Conservation (phyloP, 805 yeast species). For the Schwanniomyces vanrijiae region DNA sequence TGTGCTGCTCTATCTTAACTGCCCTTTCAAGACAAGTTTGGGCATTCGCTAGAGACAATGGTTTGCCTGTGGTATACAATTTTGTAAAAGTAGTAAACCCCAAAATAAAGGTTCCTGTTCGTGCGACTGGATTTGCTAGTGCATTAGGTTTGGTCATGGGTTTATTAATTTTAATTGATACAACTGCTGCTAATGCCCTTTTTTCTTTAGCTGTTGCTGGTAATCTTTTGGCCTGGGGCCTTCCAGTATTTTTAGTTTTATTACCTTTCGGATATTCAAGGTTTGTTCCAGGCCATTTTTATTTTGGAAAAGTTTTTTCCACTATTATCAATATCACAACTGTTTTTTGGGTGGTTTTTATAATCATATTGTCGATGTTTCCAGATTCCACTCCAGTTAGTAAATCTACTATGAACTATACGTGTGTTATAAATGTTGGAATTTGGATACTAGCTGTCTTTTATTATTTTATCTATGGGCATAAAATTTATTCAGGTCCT, state of each 20-base stretch:
- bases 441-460: constrained; percentile 54
- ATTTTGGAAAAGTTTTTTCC: constrained; percentile 52
- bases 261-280: constrained; percentile 49
- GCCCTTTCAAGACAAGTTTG: constrained; percentile 72
- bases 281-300: constrained; percentile 67
- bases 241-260: constrained; percentile 57
- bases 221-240: constrained; percentile 60
- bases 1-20: constrained; percentile 62
- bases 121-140: constrained; percentile 60
- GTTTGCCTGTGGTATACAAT: constrained; percentile 58
- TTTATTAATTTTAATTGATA: constrained; percentile 55
- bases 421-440: constrained; percentile 62
- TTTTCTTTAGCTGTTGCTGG: constrained; percentile 66
- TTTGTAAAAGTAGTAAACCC: constrained; percentile 58
- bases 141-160: constrained; percentile 53
- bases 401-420: constrained; percentile 62
- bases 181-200: constrained; percentile 65
- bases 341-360: constrained; percentile 48
- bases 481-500: constrained; percentile 61
- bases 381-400: constrained; percentile 48
- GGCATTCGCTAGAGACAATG: constrained; percentile 78
- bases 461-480: constrained; percentile 54
- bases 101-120: constrained; percentile 58
- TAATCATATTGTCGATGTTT: constrained; percentile 60
- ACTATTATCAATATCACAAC: constrained; percentile 47